Percentiles rank a stretch among this genome's conserved stretches.
Conservation (phyloP, 2,329 filamentous ascomycete genomes). For the Claviceps pazoutovae region DNA sequence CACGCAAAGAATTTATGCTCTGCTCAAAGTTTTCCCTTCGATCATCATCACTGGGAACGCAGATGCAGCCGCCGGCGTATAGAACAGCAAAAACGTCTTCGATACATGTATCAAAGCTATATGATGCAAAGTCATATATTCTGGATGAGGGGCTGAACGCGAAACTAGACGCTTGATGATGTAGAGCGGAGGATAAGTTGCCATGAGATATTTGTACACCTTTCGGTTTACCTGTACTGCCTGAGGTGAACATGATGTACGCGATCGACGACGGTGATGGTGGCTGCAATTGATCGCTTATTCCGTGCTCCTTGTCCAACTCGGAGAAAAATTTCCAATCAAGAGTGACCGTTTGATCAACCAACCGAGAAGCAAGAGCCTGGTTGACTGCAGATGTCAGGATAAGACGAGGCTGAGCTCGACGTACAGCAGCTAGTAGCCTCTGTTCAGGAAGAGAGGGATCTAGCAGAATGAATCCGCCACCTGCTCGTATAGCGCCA, state of each 20-base stretch:
- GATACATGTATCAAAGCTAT: constrained; percentile 5
- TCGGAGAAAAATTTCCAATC: neutral
- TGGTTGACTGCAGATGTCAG: neutral
- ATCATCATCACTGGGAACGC: constrained; percentile 5
- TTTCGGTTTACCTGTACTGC: constrained; percentile 13
- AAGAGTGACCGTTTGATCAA: neutral
- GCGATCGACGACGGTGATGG: neutral
- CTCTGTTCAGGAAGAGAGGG: constrained; percentile 29
- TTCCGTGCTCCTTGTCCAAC: neutral
- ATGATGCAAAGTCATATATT: constrained; percentile 15
- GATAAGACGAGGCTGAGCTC: neutral
- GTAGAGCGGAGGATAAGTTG: neutral
- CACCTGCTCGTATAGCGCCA: constrained; percentile 34
- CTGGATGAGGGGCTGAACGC: constrained; percentile 11
- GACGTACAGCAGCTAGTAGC: neutral
- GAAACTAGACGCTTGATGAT: constrained; percentile 18
- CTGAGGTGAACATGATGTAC: constrained; percentile 13
- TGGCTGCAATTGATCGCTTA: neutral
- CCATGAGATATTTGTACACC: constrained; percentile 4
- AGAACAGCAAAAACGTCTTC: constrained; percentile 2
- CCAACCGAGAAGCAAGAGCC: too few species aligned
- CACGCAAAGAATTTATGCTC: neutral
- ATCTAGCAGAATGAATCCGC: constrained; percentile 32
- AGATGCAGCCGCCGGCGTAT: constrained; percentile 3
- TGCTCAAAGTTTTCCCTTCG: neutral